Base-by-base conservation (phyloP, 2,329 filamentous ascomycete species). In the Intubia oerlemansii region DNA sequence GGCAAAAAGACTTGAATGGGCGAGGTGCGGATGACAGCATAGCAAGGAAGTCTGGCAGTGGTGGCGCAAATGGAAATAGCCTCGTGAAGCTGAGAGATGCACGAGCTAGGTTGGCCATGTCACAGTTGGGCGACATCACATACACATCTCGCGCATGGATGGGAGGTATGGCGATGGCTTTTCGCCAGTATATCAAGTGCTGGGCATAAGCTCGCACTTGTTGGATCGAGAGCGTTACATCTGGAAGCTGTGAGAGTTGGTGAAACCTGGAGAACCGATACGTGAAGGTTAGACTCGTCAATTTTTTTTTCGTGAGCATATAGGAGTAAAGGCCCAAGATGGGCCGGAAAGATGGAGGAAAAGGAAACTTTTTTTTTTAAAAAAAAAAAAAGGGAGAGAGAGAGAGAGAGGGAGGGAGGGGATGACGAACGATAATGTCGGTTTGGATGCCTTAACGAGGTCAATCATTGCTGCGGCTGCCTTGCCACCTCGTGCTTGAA, bases 171-270 rank as follows among this genome's bases (percentile, higher is more conserved):
- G 85, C 76, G 34, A 90, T 78, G 26, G 85, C 88, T 32, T 84
- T 75, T 15, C 88, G 73, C 84, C 85, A 95, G 52, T 90, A 91
- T 35, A 95, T 82, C 36, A 98, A 74, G 52, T 95, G 88, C 33
- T 80, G 77, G 8, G 84, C 82, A 36, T 91, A 78, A 40, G 80
- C 74, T 37, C 85, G 75, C 36, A 95, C 75, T 39, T 91, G 79
- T 18, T 68, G 62, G 2, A 88, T 60, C 4, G 76, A 71, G 29
- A 95, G 73, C 13, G 72, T 65, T 29, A 76, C 68, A 38, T 62
- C 66, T 17, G 44, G 43, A 28, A 48, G 47, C 38, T 72, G 65
- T 11, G 73, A 68, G 30, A 81, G 66, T 45, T 84, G 78, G 31
- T 68, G 54, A 44, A 76, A 71, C 25, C 45, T 48, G 15, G n/a